Evolutionary conservation across 2,329 filamentous ascomycete genomes (phyloP), one percentile per base, ranked within the genome.

Genomic region (Colletotrichum phormii): DNA sequence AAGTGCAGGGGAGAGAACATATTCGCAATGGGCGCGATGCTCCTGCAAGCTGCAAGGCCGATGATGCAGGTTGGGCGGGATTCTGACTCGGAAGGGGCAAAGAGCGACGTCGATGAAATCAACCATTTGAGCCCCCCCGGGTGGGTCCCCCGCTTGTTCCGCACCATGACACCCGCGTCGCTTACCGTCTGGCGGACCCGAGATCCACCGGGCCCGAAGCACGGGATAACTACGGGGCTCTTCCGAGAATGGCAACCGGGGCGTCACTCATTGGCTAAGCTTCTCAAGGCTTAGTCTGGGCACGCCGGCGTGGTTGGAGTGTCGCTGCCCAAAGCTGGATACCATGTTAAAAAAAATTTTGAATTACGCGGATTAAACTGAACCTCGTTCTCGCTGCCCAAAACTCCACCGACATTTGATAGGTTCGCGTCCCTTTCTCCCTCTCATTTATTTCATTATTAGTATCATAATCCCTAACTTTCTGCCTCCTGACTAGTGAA

Each of bases 171-270:
- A 33, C 13, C 49, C 37, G 37, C 13, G 18, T 64, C 61, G 31
- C 29, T 37, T 64, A 26, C 35, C 18, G 53, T 6, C 15, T 24
- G 18, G 42, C 42, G 62, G 33, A 13, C n/a, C 42, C 61, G 46
- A 53, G 9, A 26, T 53, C 18, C 22, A 24, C 46, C 55, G 64
- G 54, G 22, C 26, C 31, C 42, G 57, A n/a, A 5, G 8, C 18
- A 59, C 22, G 22, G 42, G 29, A 22, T 31, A 46, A 11, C 13
- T 37, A 26, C 53, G 33, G 60, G 11, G 31, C 46, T 55, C 33
- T 70, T 55, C 70, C 66, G 60, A 70, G 66, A 72, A 70, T 37
- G 60, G 70, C 13, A 64, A 64, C 55, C 59, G 55, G 54, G 33
- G 24, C 49, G 53, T 18, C 60, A 49, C 22, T 62, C 51, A 72